Percentiles rank a stretch among this genome's conserved stretches.
Evolutionary conservation across 495 filamentous ascomycete species (phyloP).

Genomic region (Schizothecium vesticola): DNA sequence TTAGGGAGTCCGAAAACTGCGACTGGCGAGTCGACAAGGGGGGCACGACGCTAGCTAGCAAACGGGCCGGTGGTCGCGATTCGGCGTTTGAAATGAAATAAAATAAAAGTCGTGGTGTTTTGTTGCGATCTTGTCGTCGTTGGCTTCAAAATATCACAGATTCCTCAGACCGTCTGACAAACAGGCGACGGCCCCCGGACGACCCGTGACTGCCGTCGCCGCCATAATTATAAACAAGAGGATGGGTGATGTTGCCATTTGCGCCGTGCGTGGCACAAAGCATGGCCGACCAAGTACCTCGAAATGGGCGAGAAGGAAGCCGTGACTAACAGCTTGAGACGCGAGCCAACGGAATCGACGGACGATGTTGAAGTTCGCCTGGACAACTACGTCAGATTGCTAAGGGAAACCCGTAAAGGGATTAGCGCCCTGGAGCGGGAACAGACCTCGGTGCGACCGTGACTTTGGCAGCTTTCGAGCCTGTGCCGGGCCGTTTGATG

Average conservation of each 20-base stretch:
- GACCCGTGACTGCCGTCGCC: neutral
- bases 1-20: neutral
- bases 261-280: slow-evolving; percentile 10
- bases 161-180: neutral
- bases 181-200: neutral
- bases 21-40: neutral
- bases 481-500: neutral
- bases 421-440: slow-evolving; percentile 11
- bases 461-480: neutral
- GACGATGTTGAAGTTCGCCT: neutral
- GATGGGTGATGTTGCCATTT: slow-evolving; percentile 4
- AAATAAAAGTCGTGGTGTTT: neutral
- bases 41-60: neutral
- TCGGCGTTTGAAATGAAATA: neutral
- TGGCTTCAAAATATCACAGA: neutral
- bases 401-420: slow-evolving; percentile 27
- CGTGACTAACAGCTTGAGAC: slow-evolving; percentile 11
- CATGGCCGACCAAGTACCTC: neutral
- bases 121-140: neutral
- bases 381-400: slow-evolving; percentile 26
- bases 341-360: slow-evolving; percentile 4
- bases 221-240: neutral
- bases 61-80: neutral
- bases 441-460: neutral
- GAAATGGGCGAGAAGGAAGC: neutral